Conservation (phyloP, 176 grass and related monocot genomes). For the Phragmites australis region DNA sequence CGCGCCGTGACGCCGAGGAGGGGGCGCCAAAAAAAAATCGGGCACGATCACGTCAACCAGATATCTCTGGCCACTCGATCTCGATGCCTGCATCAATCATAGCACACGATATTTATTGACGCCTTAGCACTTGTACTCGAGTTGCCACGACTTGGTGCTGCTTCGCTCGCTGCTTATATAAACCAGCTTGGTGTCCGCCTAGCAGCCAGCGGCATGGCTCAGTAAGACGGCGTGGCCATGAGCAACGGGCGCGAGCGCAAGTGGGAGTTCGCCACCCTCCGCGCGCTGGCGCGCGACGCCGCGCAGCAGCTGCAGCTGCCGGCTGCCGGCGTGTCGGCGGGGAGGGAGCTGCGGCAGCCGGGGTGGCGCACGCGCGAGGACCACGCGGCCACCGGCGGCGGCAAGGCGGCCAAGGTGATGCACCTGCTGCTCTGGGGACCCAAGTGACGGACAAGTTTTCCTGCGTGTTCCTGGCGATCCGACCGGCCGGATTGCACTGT, state of each 20-base stretch:
- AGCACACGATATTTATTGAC: neutral
- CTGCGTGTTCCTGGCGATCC: neutral
- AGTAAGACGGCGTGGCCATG: constrained; percentile 37
- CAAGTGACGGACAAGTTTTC: constrained; percentile 15
- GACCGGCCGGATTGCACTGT: neutral
- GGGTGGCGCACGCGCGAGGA: constrained; percentile 4
- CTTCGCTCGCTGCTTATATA: too few species aligned
- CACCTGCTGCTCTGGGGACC: constrained; percentile 82
- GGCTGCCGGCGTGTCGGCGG: neutral
- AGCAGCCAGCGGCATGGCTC: neutral
- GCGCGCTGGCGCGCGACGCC: constrained; percentile 14
- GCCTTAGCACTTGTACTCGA: neutral
- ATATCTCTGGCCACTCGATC: neutral
- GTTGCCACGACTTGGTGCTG: too few species aligned
- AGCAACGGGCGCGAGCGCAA: constrained; percentile 46
- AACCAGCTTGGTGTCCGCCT: too few species aligned
- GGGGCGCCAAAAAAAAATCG: neutral
- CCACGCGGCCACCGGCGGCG: neutral
- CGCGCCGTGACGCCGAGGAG: neutral
- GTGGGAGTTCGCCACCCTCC: constrained; percentile 36
- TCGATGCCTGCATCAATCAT: too few species aligned
- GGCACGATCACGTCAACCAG: neutral
- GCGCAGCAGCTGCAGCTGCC: constrained; percentile 4
- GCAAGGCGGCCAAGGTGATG: constrained; percentile 65
- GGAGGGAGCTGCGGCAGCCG: neutral